Percentiles rank a stretch among this genome's conserved stretches.
Evolutionary conservation across 2,329 filamentous ascomycete species (phyloP).

Genomic region (Alternaria angustiovoidea): DNA sequence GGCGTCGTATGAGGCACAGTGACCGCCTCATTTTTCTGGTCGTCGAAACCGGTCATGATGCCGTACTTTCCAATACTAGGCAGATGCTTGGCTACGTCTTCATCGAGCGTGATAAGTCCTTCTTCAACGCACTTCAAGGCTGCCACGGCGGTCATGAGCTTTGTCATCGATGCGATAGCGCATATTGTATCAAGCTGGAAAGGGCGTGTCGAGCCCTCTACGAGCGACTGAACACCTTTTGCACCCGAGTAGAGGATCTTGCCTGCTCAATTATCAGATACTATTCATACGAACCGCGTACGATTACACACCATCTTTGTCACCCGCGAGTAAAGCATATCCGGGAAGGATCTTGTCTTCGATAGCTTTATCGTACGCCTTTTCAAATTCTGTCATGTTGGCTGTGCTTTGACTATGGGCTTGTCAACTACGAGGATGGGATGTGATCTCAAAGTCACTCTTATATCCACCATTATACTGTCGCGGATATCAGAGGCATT

Average conservation of each 20-base stretch:
- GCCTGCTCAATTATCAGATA: background rate
- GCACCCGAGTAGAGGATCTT: conserved; percentile 13
- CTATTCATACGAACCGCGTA: background rate
- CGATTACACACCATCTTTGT: conserved; percentile 7
- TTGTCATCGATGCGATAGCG: conserved; percentile 59
- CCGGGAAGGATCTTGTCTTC: conserved; percentile 7
- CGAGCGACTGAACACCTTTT: conserved; percentile 8
- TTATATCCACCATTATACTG: background rate
- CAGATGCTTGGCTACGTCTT: conserved; percentile 22
- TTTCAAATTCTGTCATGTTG: conserved; percentile 6
- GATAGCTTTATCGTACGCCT: conserved; percentile 6
- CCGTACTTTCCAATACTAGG: conserved; percentile 48
- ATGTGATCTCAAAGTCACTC: background rate
- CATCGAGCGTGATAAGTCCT: conserved; percentile 32
- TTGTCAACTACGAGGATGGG: background rate
- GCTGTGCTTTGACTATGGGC: background rate
- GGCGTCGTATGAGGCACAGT: conserved; percentile 43
- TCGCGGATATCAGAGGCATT: background rate
- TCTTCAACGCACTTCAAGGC: conserved; percentile 32
- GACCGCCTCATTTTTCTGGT: conserved; percentile 25
- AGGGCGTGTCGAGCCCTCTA: conserved; percentile 3
- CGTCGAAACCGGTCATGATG: conserved; percentile 29
- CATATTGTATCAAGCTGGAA: conserved; percentile 23
- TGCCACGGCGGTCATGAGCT: conserved; percentile 33
- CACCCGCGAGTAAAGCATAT: conserved; percentile 15